These are phyloP conservation scores for Corylus heterophylla DNA, from an alignment of 306 rosid genomes.

Conservation along the genomic window DNA sequence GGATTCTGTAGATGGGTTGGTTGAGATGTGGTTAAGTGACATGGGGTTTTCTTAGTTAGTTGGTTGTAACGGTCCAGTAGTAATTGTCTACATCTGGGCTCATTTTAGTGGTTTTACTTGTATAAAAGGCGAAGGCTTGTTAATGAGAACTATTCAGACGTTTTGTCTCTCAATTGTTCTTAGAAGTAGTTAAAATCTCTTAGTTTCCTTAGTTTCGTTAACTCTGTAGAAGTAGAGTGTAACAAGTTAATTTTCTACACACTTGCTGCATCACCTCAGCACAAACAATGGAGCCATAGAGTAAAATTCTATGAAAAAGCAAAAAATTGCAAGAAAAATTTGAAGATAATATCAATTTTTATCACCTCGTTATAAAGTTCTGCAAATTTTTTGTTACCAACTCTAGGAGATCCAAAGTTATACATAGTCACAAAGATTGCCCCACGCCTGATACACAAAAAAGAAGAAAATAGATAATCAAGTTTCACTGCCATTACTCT, in stretches of 20 bases:
- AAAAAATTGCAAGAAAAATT: constrained; percentile 12
- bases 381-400: constrained; percentile 90
- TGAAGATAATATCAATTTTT: constrained; percentile 12
- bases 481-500: constrained; percentile 7
- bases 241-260: background rate
- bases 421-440: constrained; percentile 81
- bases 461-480: constrained; percentile 3
- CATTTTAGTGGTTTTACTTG: no score
- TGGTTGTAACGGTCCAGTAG: no score
- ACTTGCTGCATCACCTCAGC: background rate
- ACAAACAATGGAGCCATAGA: background rate
- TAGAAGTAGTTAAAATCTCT: no score
- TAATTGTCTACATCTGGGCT: no score
- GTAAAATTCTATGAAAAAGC: constrained; percentile 17
- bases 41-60: no score
- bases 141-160: no score
- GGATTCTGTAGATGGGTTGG: no score
- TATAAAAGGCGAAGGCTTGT: no score
- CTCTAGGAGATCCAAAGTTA: constrained; percentile 98
- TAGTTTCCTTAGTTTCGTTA: no score
- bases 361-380: constrained; percentile 83
- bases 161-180: no score
- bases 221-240: no score
- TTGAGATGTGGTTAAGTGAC: no score
- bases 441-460: constrained; percentile 51